Conservation (phyloP, 192 early-diverging fungal genomes). For the Cetraspora pellucida region DNA sequence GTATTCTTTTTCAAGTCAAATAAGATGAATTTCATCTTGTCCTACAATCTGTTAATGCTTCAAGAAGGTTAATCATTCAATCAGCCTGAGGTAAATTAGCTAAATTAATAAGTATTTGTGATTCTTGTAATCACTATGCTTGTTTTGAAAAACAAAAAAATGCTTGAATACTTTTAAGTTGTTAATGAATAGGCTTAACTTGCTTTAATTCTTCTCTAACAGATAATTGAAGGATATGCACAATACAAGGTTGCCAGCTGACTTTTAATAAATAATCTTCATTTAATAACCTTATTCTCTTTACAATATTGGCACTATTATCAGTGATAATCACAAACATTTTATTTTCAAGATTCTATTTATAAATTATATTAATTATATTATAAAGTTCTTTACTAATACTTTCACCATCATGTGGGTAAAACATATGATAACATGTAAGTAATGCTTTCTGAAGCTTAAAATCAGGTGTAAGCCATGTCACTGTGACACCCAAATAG, state of each 20-base stretch:
- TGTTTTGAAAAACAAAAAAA: neutral
- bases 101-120: neutral
- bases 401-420: neutral
- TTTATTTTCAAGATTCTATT: neutral
- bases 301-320: neutral
- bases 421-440: neutral
- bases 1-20: no score
- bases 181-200: neutral
- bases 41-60: no score
- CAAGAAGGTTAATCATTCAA: no score
- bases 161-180: neutral
- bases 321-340: neutral
- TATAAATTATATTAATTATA: neutral
- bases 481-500: neutral
- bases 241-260: neutral
- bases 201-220: slow-evolving; percentile 2
- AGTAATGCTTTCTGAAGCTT: neutral
- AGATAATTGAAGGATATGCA: neutral
- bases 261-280: neutral
- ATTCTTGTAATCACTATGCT: neutral
- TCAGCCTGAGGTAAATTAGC: no score
- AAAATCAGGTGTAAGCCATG: neutral
- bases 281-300: neutral
- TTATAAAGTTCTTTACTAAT: neutral
- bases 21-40: no score